Evolutionary conservation across 148 eudicot genomes (phyloP), one percentile per base, ranked within the genome.

Genomic region (Amaranthus hypochondriacus): DNA sequence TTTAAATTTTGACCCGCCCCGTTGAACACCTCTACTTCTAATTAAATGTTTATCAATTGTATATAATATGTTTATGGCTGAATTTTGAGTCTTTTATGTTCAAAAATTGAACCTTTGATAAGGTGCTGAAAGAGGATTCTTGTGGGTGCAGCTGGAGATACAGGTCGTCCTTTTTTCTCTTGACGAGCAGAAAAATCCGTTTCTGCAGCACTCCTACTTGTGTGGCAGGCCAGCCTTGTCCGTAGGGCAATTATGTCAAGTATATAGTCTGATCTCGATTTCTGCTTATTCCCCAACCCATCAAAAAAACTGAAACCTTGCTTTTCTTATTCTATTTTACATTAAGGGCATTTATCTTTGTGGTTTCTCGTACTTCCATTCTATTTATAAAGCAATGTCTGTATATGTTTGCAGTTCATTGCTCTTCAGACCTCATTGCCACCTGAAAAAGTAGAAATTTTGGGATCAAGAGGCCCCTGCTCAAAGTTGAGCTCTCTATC

Each of bases 111-210:
- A 28, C 50, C 28, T 11, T 57, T 48, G 56, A 3, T 4, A 61
- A 44, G 69, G 15, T 75, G 59, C 74, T 81, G 56, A 80, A 55
- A 57, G 56, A 61, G 44, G 57, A 28, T 75, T 78, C 49, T 73
- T 68, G 48, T 74, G 74, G 10, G 71, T 78, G 67, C 90, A 91
- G 93, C 44, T 84, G 87, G 82, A 87, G 66, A 83, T 84, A 70
- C 86, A 84, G 55, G 82, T 91, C 70, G 69, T 69, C 64, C 85
- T 89, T 62, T 84, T 91, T 74, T 79, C 91, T 66, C 80, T 86
- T 63, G 80, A 81, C 66, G 85, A 77, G 71, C 84, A 83, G 72
- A 87, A 55, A 65, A 63, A 83, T 50, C 85, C 85, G 44, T 74
- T 68, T 73, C 53, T 91, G 64, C 75, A 74, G 76, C 73, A 80